These are phyloP conservation scores for Diaporthe nobilis DNA, from an alignment of 2,329 filamentous ascomycete genomes.

Conservation along the genomic window DNA sequence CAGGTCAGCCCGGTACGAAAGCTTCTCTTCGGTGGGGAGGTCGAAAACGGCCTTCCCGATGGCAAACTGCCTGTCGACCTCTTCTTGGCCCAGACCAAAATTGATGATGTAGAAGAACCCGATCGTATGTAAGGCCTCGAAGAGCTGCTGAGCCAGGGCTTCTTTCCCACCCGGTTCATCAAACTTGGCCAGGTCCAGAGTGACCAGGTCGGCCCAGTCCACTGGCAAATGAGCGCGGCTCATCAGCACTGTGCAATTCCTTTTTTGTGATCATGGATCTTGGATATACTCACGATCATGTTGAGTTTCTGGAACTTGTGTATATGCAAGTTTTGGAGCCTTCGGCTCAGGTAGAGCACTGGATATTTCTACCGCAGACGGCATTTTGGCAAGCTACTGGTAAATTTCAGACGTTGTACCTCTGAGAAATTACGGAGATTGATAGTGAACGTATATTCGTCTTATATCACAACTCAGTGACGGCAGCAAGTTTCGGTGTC, in stretches of 20 bases:
- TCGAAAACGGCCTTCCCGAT: constrained; percentile 71
- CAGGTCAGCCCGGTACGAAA: constrained; percentile 66
- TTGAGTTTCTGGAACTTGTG: constrained; percentile 53
- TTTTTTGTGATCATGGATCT: too few relatives aligned
- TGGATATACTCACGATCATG: constrained; percentile 54
- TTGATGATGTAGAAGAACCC: constrained; percentile 76
- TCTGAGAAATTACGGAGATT: not conserved
- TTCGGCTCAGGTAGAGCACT: constrained; percentile 53
- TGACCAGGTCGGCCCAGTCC: constrained; percentile 70
- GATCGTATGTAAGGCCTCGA: constrained; percentile 65
- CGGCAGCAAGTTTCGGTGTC: too few relatives aligned
- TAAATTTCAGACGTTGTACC: too few relatives aligned
- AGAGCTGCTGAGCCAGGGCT: constrained; percentile 66
- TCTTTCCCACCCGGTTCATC: constrained; percentile 68
- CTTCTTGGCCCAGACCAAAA: constrained; percentile 72
- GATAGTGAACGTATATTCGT: not conserved
- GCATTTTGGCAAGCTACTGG: not conserved
- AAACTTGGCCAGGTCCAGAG: constrained; percentile 69
- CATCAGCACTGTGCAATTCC: too few relatives aligned
- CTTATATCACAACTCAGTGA: not conserved
- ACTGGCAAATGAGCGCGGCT: constrained; percentile 42
- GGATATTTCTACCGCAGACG: constrained; percentile 46
- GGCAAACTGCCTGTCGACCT: constrained; percentile 73
- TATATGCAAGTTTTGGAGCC: constrained; percentile 44
- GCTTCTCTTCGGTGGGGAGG: constrained; percentile 70